A percentile compares a stretch with the other conserved stretches of the same genome.
Conservation (phyloP, 208 protist genomes). For the Trichomonas gallinae region DNA sequence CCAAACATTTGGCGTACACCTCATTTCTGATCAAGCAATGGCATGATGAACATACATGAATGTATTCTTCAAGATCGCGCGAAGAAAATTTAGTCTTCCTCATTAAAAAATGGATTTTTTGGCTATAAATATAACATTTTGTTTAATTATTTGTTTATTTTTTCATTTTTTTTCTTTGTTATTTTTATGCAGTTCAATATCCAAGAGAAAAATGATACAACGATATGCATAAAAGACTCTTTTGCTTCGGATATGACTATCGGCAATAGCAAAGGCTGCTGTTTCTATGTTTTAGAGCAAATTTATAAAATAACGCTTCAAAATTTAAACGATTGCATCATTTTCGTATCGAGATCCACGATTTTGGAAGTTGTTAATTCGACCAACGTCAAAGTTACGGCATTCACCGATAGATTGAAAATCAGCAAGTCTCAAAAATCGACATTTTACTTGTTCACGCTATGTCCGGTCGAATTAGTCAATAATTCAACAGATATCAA, state of each 20-base stretch:
- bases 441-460: neutral
- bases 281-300: neutral
- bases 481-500: neutral
- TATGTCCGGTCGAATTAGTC: neutral
- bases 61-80: no score
- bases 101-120: no score
- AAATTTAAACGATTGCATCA: neutral
- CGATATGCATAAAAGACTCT: neutral
- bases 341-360: neutral
- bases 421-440: neutral
- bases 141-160: no score
- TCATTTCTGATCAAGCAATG: neutral
- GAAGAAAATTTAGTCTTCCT: no score
- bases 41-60: neutral
- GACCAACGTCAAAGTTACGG: neutral
- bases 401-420: neutral
- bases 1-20: neutral
- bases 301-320: neutral
- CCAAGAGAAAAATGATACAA: neutral
- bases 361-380: neutral
- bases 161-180: no score
- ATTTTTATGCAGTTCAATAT: neutral
- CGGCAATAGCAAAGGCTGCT: neutral
- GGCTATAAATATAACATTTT: no score
- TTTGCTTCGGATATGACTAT: neutral